Conservation (phyloP, 352 stramenopile genomes). For the Phytophthora idaei region DNA sequence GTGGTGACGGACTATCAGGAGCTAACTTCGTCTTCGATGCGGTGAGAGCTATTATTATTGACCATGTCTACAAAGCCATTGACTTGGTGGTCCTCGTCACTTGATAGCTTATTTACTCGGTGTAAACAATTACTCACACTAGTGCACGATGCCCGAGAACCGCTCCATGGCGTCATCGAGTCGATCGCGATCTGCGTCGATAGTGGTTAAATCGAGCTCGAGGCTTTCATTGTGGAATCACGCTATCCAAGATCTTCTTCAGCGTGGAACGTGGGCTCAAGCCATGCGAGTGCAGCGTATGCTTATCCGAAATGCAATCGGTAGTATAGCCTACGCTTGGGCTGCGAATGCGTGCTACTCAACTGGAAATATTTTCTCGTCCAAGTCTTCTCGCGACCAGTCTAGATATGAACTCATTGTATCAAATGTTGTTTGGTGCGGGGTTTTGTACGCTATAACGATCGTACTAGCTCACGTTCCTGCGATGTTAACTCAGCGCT, state of each 20-base stretch:
- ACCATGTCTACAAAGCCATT: no score
- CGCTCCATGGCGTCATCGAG: no score
- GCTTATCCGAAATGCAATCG: conserved; percentile 31
- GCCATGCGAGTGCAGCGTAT: conserved; percentile 26
- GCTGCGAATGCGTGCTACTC: conserved; percentile 35
- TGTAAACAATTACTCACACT: no score
- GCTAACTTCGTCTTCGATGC: no score
- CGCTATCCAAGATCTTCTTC: conserved; percentile 22
- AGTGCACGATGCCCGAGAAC: no score
- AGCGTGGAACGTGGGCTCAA: conserved; percentile 24
- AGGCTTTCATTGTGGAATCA: conserved; percentile 8
- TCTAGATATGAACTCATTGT: conserved; percentile 29
- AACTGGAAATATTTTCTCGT: conserved; percentile 34
- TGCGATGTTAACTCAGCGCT: conserved; percentile 32
- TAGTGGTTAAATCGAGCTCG: not conserved
- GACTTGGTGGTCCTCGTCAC: no score
- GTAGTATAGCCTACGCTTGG: conserved; percentile 32
- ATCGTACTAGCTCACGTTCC: conserved; percentile 30
- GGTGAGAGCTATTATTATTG: no score
- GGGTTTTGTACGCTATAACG: conserved; percentile 32
- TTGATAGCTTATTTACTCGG: no score
- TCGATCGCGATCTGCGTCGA: no score
- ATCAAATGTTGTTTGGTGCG: conserved; percentile 38
- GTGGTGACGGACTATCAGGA: not conserved
- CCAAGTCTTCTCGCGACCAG: conserved; percentile 12